phyloP scores from a whole-genome alignment of 768 basidiomycete genomes.

The Suillus variegatus region DNA sequence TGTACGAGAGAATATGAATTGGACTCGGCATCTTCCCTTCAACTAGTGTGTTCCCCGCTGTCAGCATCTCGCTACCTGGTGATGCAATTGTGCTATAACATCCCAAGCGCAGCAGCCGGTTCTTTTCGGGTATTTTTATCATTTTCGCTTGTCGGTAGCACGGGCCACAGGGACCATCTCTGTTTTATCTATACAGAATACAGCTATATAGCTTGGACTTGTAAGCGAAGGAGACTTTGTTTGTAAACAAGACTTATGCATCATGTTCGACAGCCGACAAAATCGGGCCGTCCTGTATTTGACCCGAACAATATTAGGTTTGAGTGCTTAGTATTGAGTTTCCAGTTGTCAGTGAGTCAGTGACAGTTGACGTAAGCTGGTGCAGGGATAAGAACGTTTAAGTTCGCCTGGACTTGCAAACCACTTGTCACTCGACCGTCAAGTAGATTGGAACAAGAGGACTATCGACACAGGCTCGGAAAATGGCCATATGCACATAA shows the following conservation, averaged over 20 bases:
- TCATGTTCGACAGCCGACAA: too few relatives aligned
- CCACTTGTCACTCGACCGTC: not conserved
- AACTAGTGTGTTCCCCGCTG: not conserved
- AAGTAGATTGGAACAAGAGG: too few relatives aligned
- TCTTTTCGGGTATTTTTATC: constrained; percentile 4
- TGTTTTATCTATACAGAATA: not conserved
- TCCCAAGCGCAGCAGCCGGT: not conserved
- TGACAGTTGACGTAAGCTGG: not conserved
- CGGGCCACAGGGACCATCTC: not conserved
- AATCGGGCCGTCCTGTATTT: too few relatives aligned
- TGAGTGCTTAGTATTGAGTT: too few relatives aligned
- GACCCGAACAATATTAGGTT: not conserved
- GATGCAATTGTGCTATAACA: not conserved
- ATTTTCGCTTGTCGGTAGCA: not conserved
- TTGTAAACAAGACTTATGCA: not conserved
- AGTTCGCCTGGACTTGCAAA: not conserved
- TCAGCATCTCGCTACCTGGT: not conserved
- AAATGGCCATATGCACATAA: not conserved
- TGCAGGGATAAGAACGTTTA: not conserved
- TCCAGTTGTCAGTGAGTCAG: not conserved
- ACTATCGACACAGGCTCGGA: not conserved
- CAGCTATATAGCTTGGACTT: constrained; percentile 4
- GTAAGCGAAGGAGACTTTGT: not conserved
- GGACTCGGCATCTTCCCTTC: not conserved
- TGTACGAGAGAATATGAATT: constrained; percentile 74